phyloP scores from a whole-genome alignment of 805 yeast genomes.

The Torulaspora microellipsoides region DNA sequence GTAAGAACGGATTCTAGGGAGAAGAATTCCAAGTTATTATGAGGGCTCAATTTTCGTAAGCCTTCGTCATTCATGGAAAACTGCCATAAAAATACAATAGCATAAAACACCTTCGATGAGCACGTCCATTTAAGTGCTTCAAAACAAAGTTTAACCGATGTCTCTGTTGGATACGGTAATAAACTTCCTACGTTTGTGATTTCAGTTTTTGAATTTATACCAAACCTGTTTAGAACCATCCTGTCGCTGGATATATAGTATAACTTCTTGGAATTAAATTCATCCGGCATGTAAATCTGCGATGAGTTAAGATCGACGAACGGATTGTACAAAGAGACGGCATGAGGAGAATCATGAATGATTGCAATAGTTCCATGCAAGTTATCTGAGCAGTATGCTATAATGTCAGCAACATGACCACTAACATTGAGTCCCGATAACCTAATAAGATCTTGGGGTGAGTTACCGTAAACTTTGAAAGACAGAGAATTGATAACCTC shows the following conservation, averaged over 20 bases:
- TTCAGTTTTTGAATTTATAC: conserved; percentile 46
- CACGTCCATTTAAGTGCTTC: conserved; percentile 21
- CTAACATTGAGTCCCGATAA: conserved; percentile 12
- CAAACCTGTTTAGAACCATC: conserved; percentile 46
- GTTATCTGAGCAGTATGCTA: conserved; percentile 8
- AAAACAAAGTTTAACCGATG: conserved; percentile 16
- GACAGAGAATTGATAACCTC: conserved; percentile 24
- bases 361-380: conserved; percentile 18
- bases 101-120: conserved; percentile 11
- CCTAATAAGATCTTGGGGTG: conserved; percentile 23
- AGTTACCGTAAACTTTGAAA: conserved; percentile 28
- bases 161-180: conserved; percentile 13
- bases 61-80: conserved; percentile 1
- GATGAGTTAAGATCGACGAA: conserved; percentile 28
- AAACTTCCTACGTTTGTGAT: conserved; percentile 9
- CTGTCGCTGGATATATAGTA: conserved; percentile 40
- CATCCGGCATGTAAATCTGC: conserved; percentile 38
- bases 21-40: conserved; percentile 2
- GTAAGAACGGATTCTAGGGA: conserved; percentile 11
- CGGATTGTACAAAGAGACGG: conserved; percentile 34
- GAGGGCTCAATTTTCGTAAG: background rate
- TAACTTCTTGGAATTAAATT: conserved; percentile 29
- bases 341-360: conserved; percentile 25
- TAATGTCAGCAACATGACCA: conserved; percentile 8
- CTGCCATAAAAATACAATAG: conserved; percentile 26